Evolutionary conservation across 441 rosid species (phyloP), one percentile per base, ranked within the genome.

Genomic region (Gossypium aridum): DNA sequence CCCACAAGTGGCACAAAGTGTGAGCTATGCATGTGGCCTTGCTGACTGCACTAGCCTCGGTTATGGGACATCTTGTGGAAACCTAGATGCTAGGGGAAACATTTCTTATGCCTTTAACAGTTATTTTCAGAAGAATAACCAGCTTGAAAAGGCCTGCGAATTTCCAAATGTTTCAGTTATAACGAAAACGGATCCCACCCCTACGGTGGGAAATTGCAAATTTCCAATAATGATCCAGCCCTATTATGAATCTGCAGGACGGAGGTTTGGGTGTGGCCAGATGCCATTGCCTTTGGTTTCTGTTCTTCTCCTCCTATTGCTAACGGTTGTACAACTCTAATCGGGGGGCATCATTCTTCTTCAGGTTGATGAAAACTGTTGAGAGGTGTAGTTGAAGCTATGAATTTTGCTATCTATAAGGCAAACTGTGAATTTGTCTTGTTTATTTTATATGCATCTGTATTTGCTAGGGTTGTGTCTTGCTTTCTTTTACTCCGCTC

Each of bases 21-120:
- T 92, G 76, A 95, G 96, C 84, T 92, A 81, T 54, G 99, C 98
- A 0, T 94, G 99, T 71, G 83, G 81, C 19, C 83, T 37, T 8
- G 97, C 86, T 9, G 99, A 94, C 76, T 94, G 99, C 81, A 92
- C 98, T 0, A 78, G 88, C 55, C 97, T 94, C 0, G 99, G 99
- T 61, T 86, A 90, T 16, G 98, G 93, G 68, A 92, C 99, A 10
- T 89, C 97, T 1, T 92, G 99, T 57, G 90, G 85, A 7, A 47
- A 39, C 72, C 77, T 94, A 55, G 89, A 92, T 61, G 81, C 78
- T 17, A 69, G 37, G 65, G 85, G 84, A 20, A 94, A 92, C 76
- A 87, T 94, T 70, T 94, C 98, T 0, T 94, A 83, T 74, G 99
- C 99, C 0, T 89, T 91, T 60, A 92, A 94, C 67, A 94, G 98